phyloP scores from a whole-genome alignment of 306 rosid genomes.

The Glycine tomentella region DNA sequence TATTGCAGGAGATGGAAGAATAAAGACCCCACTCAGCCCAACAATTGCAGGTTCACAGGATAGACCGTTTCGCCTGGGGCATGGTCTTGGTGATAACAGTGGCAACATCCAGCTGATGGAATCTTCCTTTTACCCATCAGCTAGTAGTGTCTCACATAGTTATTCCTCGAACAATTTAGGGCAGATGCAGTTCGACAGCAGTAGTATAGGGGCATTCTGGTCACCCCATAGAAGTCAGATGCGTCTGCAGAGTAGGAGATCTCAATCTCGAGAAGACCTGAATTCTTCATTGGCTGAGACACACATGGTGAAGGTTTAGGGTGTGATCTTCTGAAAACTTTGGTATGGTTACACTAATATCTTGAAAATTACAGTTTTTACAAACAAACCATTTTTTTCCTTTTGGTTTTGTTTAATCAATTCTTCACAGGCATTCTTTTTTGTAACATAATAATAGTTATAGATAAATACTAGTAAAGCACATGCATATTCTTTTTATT shows the following conservation, averaged over 20 bases:
- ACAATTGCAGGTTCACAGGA: slow-evolving; percentile 67
- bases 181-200: slow-evolving; percentile 79
- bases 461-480: slow-evolving; percentile 48
- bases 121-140: slow-evolving; percentile 73
- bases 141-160: slow-evolving; percentile 78
- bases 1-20: slow-evolving; percentile 81
- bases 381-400: slow-evolving; percentile 13
- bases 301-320: slow-evolving; percentile 74
- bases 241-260: slow-evolving; percentile 96
- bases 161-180: slow-evolving; percentile 85
- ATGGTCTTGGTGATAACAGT: slow-evolving; percentile 58
- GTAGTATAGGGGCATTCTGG: slow-evolving; percentile 78
- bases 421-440: slow-evolving; percentile 49
- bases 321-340: slow-evolving; percentile 52
- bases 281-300: slow-evolving; percentile 76
- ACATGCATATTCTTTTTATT: slow-evolving; percentile 41
- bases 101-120: slow-evolving; percentile 78
- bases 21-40: slow-evolving; percentile 91
- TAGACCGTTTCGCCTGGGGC: slow-evolving; percentile 72
- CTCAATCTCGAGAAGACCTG: slow-evolving; percentile 97
- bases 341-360: slow-evolving; percentile 56
- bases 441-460: slow-evolving; percentile 52
- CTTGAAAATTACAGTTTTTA: slow-evolving; percentile 39
- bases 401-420: slow-evolving; percentile 41
- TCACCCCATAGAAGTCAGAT: slow-evolving; percentile 85